Evolutionary conservation across 139 green algal genomes (phyloP), one percentile per base, ranked within the genome.

Genomic region (Limnomonas spitsbergensis): DNA sequence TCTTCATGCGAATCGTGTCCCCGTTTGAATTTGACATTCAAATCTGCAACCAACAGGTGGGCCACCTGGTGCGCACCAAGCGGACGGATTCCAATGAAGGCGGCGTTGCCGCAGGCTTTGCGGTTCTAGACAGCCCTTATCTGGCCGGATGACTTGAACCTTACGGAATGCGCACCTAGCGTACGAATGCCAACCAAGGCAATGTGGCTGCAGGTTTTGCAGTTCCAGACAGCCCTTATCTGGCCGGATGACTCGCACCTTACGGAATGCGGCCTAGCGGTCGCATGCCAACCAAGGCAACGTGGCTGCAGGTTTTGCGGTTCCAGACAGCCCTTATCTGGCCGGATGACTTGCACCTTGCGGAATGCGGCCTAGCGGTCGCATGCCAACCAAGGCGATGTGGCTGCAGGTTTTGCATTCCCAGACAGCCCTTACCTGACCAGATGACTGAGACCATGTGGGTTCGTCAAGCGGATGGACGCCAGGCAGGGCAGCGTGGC

Each of bases 111-210:
- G 90, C 94, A 3, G 95, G 95, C 0, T 98, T 95, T 86, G 92
- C 92, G 0, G 94, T 98, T n/a, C 85, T 98, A 35, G 92, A 98
- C 82, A 91, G 72, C 32, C 93, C 94, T 0, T 88, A 87, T 38
- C 84, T 97, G n/a, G n/a, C n/a, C n/a, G n/a, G n/a, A n/a, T n/a
- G n/a, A n/a, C n/a, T n/a, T n/a, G n/a, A n/a, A n/a, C n/a, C n/a
- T n/a, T n/a, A n/a, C n/a, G n/a, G n/a, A n/a, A n/a, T 99, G 39
- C 90, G 95, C 71, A 99, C 95, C 74, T 99, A 99, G 87, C 74
- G 86, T 1, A 85, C 94, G 2, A 88, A 69, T 6, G 94, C 89
- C 6, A 89, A 99, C 76, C 96, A 99, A 84, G 95, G 95, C 2
- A 96, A 96, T 1, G 95, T 99, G 36, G 95, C 96, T 2, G 90